A percentile compares a stretch with the other conserved stretches of the same genome.
Evolutionary conservation across 345 rosid species (phyloP).

Genomic region (Brassica rapa): DNA sequence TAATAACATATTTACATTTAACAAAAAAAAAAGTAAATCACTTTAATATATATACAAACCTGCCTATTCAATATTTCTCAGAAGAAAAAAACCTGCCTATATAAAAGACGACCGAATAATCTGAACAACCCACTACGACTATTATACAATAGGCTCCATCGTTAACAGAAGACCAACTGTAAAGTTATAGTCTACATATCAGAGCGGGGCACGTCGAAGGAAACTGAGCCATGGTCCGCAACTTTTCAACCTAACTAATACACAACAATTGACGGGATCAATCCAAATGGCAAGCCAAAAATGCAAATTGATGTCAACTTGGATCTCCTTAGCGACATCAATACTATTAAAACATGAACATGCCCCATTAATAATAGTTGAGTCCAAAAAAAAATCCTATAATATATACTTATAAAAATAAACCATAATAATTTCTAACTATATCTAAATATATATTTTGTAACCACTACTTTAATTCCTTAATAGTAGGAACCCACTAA

Average conservation of each 20-base stretch:
- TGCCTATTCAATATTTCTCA: not conserved
- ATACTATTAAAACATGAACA: too few relatives aligned
- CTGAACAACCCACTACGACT: constrained; percentile 31
- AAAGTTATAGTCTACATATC: constrained; percentile 4
- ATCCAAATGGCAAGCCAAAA: not conserved
- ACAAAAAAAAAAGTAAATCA: not conserved
- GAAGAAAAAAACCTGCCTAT: not conserved
- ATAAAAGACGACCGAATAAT: constrained; percentile 23
- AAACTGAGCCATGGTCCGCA: constrained; percentile 10
- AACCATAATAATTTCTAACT: too few relatives aligned
- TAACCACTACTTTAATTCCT: too few relatives aligned
- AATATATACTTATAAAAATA: too few relatives aligned
- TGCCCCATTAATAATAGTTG: too few relatives aligned
- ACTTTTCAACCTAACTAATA: not conserved
- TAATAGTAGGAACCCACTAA: too few relatives aligned
- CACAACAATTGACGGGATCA: not conserved
- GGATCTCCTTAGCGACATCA: constrained; percentile 7
- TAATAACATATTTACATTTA: not conserved
- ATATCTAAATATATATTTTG: too few relatives aligned
- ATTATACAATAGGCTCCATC: not conserved
- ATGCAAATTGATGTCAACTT: constrained; percentile 10
- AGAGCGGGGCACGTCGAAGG: constrained; percentile 27
- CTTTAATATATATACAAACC: not conserved
- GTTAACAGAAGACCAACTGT: constrained; percentile 4
- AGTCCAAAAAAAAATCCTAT: too few relatives aligned